Base-by-base conservation (phyloP, 805 yeast genomes). In the Saturnispora bothae region DNA sequence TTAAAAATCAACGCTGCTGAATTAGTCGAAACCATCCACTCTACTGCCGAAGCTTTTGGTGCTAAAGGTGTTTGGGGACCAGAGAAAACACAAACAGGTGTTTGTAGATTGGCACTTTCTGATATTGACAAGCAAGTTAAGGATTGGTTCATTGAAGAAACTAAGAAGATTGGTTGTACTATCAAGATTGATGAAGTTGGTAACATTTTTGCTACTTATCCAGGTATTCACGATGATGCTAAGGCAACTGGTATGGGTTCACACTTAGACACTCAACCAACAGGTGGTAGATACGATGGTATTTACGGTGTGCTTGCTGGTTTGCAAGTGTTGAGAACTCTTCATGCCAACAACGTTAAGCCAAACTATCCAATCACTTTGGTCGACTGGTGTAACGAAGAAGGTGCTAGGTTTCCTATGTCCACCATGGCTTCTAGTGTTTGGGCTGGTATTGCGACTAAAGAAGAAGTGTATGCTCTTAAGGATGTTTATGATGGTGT, bases 281-380 rank as follows among this genome's bases (percentile, higher is more conserved):
- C 78, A 6, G 88, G 86, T 28, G 86, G 88, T 9, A 64, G 83
- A 43, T 79, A 78, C 48, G 88, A 79, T 50, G 88, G 86, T 33
- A 73, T 79, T 28, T 64, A 66, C 27, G 88, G 88, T 15, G 85
- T 79, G 4, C 59, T 78, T 32, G 57, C 78, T 8, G 85, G 83
- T 1, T 58, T 79, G 33, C 84, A 79, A 55, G 76, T 79, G 4
- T 56, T 79, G 47, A 61, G 83, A 43, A 77, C 84, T 4, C 57
- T 79, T 50, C 71, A 74, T 42, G 83, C 73, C 14, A 72, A 74
- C 52, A 60, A 65, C 31, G 68, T 59, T 48, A 63, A 61, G 9
- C 83, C 88, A n/a, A 68, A 74, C 38, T 78, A 64, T 44, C 85
- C 85, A 7, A 68, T 79, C 39, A 76, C 78, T 5, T 65, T 76